Percentiles rank a stretch among this genome's conserved stretches.
Conservation (phyloP, 1,284 basidiomycete species). For the Microbotryum saponariae region DNA sequence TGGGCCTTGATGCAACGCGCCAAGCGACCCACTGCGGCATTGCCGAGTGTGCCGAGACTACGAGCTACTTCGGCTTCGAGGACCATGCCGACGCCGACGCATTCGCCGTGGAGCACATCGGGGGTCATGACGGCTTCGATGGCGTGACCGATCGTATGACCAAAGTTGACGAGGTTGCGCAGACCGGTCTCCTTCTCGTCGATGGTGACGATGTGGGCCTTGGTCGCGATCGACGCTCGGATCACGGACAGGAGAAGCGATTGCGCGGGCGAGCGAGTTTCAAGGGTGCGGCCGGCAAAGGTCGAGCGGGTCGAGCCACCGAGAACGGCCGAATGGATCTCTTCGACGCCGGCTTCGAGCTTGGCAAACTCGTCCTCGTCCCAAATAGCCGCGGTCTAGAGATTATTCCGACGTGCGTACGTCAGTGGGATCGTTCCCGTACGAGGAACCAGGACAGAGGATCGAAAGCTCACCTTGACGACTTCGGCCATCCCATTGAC, state of each 20-base stretch:
- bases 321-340: slow-evolving; percentile 75
- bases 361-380: slow-evolving; percentile 75
- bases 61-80: slow-evolving; percentile 85
- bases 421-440: background rate
- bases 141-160: slow-evolving; percentile 91
- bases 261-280: slow-evolving; percentile 59
- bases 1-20: slow-evolving; percentile 75
- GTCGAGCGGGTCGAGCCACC: slow-evolving; percentile 49
- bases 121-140: slow-evolving; percentile 91
- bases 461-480: slow-evolving; percentile 62
- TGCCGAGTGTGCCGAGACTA: slow-evolving; percentile 72
- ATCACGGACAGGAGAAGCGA: slow-evolving; percentile 42
- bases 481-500: slow-evolving; percentile 99
- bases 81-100: slow-evolving; percentile 85
- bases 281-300: slow-evolving; percentile 56
- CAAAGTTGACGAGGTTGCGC: slow-evolving; percentile 94
- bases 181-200: slow-evolving; percentile 92
- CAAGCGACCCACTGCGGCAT: slow-evolving; percentile 81
- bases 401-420: background rate
- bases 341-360: slow-evolving; percentile 72
- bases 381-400: slow-evolving; percentile 91
- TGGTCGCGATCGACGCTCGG: slow-evolving; percentile 50
- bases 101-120: slow-evolving; percentile 85
- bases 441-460: background rate
- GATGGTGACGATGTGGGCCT: slow-evolving; percentile 88